Conservation (phyloP, 441 rosid genomes). For the Gossypium trilobum region DNA sequence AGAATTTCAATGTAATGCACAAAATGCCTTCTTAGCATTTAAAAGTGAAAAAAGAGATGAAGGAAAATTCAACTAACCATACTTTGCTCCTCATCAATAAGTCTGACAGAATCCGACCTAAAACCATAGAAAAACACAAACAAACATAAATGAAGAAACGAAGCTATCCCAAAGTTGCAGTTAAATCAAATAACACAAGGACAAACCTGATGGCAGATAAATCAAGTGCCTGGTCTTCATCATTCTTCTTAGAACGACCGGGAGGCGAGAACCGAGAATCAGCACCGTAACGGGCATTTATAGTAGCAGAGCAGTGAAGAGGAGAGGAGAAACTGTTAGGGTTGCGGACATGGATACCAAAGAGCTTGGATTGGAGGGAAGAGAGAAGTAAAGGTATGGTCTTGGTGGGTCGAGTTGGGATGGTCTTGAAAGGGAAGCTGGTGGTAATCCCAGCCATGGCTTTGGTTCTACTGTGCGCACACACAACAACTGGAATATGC, state of each 20-base stretch:
- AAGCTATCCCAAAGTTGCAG: background rate
- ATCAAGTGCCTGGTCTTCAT: constrained; percentile 57
- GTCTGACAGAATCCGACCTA: constrained; percentile 75
- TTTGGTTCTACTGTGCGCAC: background rate
- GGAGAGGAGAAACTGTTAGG: constrained; percentile 18
- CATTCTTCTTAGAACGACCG: constrained; percentile 35
- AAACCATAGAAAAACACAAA: constrained; percentile 13
- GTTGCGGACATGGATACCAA: constrained; percentile 33
- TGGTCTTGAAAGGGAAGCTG: constrained; percentile 34
- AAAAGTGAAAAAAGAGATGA: background rate
- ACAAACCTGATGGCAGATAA: constrained; percentile 47
- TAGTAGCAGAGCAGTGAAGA: constrained; percentile 21
- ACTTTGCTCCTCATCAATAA: constrained; percentile 62
- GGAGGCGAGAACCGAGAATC: constrained; percentile 35
- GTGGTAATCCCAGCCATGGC: constrained; percentile 62
- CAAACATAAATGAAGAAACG: background rate
- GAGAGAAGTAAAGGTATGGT: constrained; percentile 24
- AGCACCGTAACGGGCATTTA: constrained; percentile 45
- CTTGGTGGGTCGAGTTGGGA: constrained; percentile 22
- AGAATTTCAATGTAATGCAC: background rate
- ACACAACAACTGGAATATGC: background rate
- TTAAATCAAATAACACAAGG: background rate
- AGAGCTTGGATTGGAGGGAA: constrained; percentile 38
- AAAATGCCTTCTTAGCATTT: background rate
- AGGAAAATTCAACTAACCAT: constrained; percentile 42